These are phyloP conservation scores for Colletotrichum gloeosporioides DNA, from an alignment of 2,329 filamentous ascomycete species.

Conservation along the genomic window DNA sequence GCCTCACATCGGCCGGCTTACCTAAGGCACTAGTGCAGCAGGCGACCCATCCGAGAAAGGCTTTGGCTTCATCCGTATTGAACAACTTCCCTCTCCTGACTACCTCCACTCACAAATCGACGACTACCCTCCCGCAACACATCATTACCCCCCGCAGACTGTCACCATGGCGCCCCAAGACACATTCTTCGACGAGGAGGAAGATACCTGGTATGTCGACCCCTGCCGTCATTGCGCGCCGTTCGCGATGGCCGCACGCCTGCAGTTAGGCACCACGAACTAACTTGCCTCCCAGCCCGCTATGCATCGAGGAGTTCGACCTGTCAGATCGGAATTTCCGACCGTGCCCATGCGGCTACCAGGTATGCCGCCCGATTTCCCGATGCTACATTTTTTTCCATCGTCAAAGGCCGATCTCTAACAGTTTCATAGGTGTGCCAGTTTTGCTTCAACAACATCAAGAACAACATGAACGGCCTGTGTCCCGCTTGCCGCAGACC, in stretches of 20 bases:
- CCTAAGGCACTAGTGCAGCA: conserved; percentile 5
- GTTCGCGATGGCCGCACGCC: neutral
- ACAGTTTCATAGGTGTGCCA: conserved; percentile 79
- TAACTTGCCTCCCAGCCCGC: conserved; percentile 67
- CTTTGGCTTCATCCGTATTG: conserved; percentile 21
- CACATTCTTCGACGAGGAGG: conserved; percentile 74
- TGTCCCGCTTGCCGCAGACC: conserved; percentile 96
- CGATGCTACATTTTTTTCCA: neutral
- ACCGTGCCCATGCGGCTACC: conserved; percentile 96
- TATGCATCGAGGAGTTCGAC: conserved; percentile 99
- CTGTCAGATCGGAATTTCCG: conserved; percentile 96
- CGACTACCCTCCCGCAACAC: conserved; percentile 2
- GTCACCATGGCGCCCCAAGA: conserved; percentile 70
- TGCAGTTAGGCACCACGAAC: conserved; percentile 15
- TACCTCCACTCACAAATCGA: conserved; percentile 14
- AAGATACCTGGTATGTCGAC: conserved; percentile 67
- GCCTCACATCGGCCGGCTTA: neutral
- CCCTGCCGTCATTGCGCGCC: conserved; percentile 8
- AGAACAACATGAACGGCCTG: conserved; percentile 95
- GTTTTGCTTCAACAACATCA: conserved; percentile 99
- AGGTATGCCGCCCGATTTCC: conserved; percentile 64
- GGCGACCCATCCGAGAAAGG: conserved; percentile 20
- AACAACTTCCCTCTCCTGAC: conserved; percentile 25
- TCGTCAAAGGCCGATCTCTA: neutral
- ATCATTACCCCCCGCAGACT: conserved; percentile 15